These are phyloP conservation scores for Phytophthora pisi DNA, from an alignment of 352 stramenopile genomes.

Conservation along the genomic window DNA sequence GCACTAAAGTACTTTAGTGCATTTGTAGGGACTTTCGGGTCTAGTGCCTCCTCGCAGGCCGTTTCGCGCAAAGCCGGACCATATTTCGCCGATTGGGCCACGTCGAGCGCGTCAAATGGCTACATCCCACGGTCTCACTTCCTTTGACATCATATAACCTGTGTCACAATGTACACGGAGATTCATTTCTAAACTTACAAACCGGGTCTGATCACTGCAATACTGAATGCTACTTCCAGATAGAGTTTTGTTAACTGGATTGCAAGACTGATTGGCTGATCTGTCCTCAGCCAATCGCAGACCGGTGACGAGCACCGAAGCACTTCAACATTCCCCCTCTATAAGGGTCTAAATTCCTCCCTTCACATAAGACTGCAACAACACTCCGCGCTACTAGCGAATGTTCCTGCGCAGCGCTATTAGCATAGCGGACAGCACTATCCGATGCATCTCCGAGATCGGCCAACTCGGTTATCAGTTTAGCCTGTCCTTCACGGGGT, in stretches of 20 bases:
- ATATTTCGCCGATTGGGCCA: not conserved
- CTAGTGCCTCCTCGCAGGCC: not conserved
- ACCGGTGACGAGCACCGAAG: not conserved
- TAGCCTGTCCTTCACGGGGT: not conserved
- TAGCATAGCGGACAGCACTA: not conserved
- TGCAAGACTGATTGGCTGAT: not conserved
- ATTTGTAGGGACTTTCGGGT: too few species aligned
- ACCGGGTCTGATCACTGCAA: too few species aligned
- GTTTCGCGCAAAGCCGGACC: not conserved
- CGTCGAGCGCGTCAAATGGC: not conserved
- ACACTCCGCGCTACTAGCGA: too few species aligned
- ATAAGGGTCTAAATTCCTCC: not conserved
- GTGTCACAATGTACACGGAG: too few species aligned
- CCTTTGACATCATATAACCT: not conserved
- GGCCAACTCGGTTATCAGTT: not conserved
- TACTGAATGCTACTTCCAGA: not conserved
- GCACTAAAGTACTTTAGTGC: too few species aligned
- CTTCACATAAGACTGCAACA: too few species aligned
- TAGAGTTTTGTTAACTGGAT: not conserved
- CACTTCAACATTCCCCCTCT: slow-evolving; percentile 5
- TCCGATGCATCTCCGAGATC: not conserved
- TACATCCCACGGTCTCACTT: not conserved
- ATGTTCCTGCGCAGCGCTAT: not conserved
- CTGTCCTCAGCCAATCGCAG: not conserved
- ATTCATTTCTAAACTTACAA: too few species aligned